These are phyloP conservation scores for Monilinia fructigena DNA, from an alignment of 2,329 filamentous ascomycete genomes.

Conservation along the genomic window DNA sequence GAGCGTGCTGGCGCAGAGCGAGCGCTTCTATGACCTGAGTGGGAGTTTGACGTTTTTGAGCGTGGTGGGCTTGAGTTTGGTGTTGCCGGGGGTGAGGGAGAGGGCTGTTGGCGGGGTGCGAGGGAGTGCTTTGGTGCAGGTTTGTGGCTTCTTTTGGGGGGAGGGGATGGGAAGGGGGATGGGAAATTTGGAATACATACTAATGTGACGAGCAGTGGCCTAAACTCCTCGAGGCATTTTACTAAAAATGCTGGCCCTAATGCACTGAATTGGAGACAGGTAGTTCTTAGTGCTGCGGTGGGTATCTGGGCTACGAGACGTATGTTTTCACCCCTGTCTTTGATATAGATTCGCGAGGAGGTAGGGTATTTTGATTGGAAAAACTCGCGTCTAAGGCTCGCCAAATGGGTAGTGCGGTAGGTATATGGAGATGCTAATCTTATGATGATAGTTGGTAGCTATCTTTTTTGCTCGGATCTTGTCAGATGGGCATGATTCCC, in stretches of 20 bases:
- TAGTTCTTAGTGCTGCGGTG: constrained; percentile 54
- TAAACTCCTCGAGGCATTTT: constrained; percentile 49
- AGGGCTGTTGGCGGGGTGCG: background rate
- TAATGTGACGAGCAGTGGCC: constrained; percentile 39
- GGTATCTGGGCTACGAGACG: constrained; percentile 61
- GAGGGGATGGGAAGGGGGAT: no score
- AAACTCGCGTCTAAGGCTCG: background rate
- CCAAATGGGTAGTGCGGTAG: no score
- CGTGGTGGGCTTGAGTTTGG: background rate
- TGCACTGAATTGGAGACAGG: constrained; percentile 62
- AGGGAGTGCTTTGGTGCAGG: background rate
- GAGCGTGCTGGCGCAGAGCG: constrained; percentile 58
- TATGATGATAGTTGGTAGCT: constrained; percentile 1
- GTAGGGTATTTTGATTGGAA: no score
- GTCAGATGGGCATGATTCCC: constrained; percentile 10
- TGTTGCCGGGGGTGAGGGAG: background rate
- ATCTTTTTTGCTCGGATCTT: background rate
- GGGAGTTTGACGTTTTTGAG: background rate
- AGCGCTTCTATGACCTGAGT: constrained; percentile 65
- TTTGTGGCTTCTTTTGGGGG: background rate
- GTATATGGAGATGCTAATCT: background rate
- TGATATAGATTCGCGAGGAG: no score
- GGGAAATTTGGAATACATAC: background rate
- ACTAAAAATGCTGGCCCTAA: constrained; percentile 42
- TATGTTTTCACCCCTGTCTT: constrained; percentile 41